A percentile compares a stretch with the other conserved stretches of the same genome.
Conservation (phyloP, 192 early-diverging fungal genomes). For the Geranomyces variabilis region DNA sequence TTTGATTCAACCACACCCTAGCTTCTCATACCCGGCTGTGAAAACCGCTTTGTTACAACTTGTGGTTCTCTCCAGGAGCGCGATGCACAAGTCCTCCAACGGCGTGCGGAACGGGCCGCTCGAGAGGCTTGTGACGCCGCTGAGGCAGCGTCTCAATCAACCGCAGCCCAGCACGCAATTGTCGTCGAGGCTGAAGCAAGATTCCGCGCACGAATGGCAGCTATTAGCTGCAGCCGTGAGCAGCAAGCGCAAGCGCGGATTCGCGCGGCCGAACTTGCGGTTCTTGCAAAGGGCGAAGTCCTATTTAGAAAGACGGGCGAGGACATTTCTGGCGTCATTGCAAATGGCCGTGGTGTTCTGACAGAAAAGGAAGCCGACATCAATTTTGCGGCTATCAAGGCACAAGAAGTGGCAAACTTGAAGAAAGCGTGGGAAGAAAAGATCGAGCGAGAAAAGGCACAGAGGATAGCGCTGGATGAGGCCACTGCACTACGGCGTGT, state of each 20-base stretch:
- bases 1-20: conserved; percentile 19
- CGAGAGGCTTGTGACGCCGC: conserved; percentile 1
- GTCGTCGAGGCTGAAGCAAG: background rate
- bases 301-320: too few relatives aligned
- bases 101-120: conserved; percentile 9
- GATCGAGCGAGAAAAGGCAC: conserved; percentile 14
- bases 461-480: conserved; percentile 16
- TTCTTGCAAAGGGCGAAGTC: too few relatives aligned
- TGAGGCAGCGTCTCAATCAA: background rate
- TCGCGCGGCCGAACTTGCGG: too few relatives aligned
- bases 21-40: background rate
- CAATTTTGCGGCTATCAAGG: background rate
- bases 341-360: too few relatives aligned
- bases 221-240: conserved; percentile 12
- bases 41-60: background rate
- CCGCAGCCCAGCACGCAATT: conserved; percentile 20
- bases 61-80: conserved; percentile 42
- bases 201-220: conserved; percentile 12
- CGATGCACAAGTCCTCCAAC: conserved; percentile 37
- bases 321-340: too few relatives aligned
- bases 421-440: conserved; percentile 19
- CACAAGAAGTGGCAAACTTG: conserved; percentile 8
- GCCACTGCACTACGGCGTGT: conserved; percentile 14
- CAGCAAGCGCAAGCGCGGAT: conserved; percentile 13
- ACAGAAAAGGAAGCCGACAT: too few relatives aligned